Percentiles rank a stretch among this genome's conserved stretches.
Conservation (phyloP, 1,284 basidiomycete species). For the Gomphus bonarii region DNA sequence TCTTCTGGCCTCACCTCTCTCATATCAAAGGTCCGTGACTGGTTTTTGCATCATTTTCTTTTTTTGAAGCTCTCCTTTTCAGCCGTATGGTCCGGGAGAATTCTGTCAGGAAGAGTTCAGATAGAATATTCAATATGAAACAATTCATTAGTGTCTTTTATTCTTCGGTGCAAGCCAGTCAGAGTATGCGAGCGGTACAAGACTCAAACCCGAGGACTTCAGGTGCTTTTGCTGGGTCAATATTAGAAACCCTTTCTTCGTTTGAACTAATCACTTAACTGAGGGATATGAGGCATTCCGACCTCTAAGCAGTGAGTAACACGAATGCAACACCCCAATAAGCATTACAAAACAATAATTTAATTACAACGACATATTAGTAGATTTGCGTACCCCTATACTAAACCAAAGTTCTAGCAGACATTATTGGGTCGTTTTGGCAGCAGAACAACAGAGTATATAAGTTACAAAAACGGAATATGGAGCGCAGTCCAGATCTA, state of each 20-base stretch:
- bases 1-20: slow-evolving; percentile 82
- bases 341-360: no score
- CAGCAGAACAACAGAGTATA: no score
- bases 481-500: no score
- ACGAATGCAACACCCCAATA: no score
- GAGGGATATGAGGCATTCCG: no score
- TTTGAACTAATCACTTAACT: no score
- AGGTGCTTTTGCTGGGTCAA: neutral
- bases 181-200: neutral
- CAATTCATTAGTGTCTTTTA: neutral
- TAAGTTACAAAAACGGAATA: no score
- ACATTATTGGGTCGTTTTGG: no score
- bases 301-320: no score
- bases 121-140: slow-evolving; percentile 27
- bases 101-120: slow-evolving; percentile 83
- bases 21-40: slow-evolving; percentile 53
- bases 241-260: neutral
- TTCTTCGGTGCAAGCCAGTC: neutral
- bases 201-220: neutral
- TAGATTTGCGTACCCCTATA: no score
- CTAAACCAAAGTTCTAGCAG: no score
- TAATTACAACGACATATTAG: no score
- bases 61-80: neutral
- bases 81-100: slow-evolving; percentile 94
- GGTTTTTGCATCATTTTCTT: slow-evolving; percentile 17